These are phyloP conservation scores for Whalleya microplaca DNA, from an alignment of 2,329 filamentous ascomycete species.

Conservation along the genomic window DNA sequence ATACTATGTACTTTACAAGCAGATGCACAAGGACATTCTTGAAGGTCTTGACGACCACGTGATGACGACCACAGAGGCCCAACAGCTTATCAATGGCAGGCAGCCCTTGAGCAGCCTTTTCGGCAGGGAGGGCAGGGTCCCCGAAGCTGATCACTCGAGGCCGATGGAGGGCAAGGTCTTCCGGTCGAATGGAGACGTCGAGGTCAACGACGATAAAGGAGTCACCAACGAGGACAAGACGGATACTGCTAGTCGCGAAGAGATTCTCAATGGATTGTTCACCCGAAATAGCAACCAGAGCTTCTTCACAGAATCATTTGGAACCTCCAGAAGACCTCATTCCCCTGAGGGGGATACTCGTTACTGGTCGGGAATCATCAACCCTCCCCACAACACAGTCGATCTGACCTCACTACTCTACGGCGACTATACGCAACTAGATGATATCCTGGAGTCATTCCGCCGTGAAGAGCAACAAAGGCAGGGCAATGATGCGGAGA, in stretches of 20 bases:
- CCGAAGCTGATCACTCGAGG: conserved; percentile 63
- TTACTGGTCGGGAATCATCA: conserved; percentile 37
- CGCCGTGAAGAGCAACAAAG: conserved; percentile 26
- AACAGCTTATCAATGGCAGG: conserved; percentile 74
- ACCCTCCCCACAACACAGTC: conserved; percentile 36
- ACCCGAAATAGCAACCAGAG: conserved; percentile 36
- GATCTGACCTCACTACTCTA: conserved; percentile 37
- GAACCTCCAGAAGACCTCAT: conserved; percentile 31
- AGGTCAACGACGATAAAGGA: conserved; percentile 62
- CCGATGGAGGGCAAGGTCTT: conserved; percentile 69
- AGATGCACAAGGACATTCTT: conserved; percentile 84
- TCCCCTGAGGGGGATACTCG: conserved; percentile 31
- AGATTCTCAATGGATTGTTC: conserved; percentile 61
- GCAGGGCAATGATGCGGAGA: conserved; percentile 26
- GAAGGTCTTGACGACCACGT: conserved; percentile 78
- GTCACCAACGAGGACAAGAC: conserved; percentile 63
- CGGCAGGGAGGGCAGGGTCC: conserved; percentile 72
- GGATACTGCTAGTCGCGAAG: conserved; percentile 63
- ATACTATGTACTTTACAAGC: conserved; percentile 88
- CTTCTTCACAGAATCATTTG: conserved; percentile 40
- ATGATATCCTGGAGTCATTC: conserved; percentile 38
- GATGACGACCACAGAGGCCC: conserved; percentile 73
- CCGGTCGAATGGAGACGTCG: conserved; percentile 64
- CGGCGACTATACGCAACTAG: conserved; percentile 35
- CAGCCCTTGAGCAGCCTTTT: conserved; percentile 77